Conservation (phyloP, 1,284 basidiomycete species). For the Leccinum colubrinum region DNA sequence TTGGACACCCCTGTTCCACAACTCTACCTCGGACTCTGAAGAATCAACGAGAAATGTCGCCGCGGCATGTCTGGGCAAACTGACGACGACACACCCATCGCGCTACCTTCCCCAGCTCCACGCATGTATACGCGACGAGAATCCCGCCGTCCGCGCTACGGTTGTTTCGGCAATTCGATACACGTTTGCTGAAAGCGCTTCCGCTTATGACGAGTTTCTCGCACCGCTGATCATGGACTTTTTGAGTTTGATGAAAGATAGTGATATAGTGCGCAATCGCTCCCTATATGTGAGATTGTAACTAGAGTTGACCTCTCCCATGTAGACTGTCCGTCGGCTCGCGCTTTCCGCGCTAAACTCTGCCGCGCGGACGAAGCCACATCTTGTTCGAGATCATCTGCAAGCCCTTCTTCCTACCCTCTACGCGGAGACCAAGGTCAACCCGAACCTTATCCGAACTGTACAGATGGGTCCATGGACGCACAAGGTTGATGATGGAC, state of each 20-base stretch:
- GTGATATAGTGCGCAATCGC: constrained; percentile 66
- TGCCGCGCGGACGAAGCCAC: constrained; percentile 91
- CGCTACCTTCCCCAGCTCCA: constrained; percentile 92
- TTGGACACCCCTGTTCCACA: constrained; percentile 90
- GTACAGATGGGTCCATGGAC: constrained; percentile 99
- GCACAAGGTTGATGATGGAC: constrained; percentile 90
- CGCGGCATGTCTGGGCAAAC: constrained; percentile 94
- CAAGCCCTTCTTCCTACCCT: constrained; percentile 75
- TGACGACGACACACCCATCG: constrained; percentile 87
- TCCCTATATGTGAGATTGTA: not conserved
- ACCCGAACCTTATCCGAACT: constrained; percentile 82
- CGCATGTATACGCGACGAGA: constrained; percentile 70
- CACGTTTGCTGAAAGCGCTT: constrained; percentile 87
- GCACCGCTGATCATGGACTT: constrained; percentile 88
- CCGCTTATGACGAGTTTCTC: constrained; percentile 86
- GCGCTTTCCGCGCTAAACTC: constrained; percentile 91
- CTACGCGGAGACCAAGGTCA: constrained; percentile 83
- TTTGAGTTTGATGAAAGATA: constrained; percentile 82
- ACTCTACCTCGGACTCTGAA: constrained; percentile 75
- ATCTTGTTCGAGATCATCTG: constrained; percentile 88
- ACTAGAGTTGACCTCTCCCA: constrained; percentile 4
- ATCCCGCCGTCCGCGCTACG: constrained; percentile 78
- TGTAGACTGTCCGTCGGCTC: constrained; percentile 81
- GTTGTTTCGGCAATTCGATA: constrained; percentile 95
- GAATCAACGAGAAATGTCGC: constrained; percentile 94